Base-by-base conservation (phyloP, 345 rosid genomes). In the Euphorbia peplus region DNA sequence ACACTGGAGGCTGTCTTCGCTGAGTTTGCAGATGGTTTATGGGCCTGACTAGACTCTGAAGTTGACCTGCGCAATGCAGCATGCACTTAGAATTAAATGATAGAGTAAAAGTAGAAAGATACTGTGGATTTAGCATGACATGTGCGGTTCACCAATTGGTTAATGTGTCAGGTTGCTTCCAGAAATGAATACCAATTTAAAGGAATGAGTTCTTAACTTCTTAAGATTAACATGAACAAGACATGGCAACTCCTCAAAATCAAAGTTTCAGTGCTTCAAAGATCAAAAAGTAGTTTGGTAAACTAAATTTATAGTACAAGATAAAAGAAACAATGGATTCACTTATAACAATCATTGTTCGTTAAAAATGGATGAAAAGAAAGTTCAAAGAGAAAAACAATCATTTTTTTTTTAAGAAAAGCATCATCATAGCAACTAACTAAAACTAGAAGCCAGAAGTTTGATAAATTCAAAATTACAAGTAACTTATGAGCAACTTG, bases 61-160 rank as follows among this genome's bases (percentile, higher is more conserved):
- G 78, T 71, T 78, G 90, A 74, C 82, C 96, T 90, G 83, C 48
- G 41, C 60, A 76, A 47, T 19, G 47, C 25, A 69, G 5, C 41
- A 26, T 24, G 50, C 47, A 24, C 35, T 32, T 28, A 67, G 54
- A 28, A 35, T 61, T 53, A 73, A 60, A 55, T 50, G 7, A 55
- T 55, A 15, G 50, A 44, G 3, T 6, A 16, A 44, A 44, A 1
- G 0, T 0, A 44, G 12, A 44, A 7, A 15, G 14, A 44, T 1
- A n/a, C 50, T 44, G 14, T 44, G 50, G 12, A 44, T 44, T 12
- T 7, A 44, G 14, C 50, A 44, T 44, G 50, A 44, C 50, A 44
- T 44, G 50, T 12, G 12, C 15, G 16, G 14, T 44, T 16, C 50
- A 44, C 50, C 50, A 11, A 39, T 39, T 8, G 6, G 42, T 4